Evolutionary conservation across 2,329 filamentous ascomycete species (phyloP), one percentile per base, ranked within the genome.

Genomic region (Aspergillus sp.): DNA sequence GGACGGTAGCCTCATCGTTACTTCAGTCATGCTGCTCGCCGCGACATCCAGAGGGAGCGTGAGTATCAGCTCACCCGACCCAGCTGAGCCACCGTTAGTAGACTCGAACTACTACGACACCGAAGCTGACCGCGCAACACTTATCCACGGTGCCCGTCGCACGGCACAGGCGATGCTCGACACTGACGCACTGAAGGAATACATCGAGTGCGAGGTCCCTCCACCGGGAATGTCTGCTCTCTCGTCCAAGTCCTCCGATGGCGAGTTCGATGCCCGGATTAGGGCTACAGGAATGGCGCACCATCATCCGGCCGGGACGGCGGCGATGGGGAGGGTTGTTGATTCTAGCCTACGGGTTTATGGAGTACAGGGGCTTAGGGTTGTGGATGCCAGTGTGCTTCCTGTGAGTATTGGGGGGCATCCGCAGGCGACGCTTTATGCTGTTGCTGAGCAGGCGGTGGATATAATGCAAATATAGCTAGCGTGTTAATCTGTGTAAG

Each of bases 1-100:
- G 5, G 56, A 63, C 20, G 57, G 59, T 7, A 58, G 47, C 8
- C 54, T 60, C 44, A 54, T 63, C 17, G 56, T 34, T 40, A 61
- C 54, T 2, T 39, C 49, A 9, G 52, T 57, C 5, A 41, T 61
- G 22, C 48, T 51, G 30, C 39, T 61, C 19, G 20, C 46, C 4
- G 41, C 57, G 9, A 61, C 59, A 0, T 60, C 61, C 5, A 30
- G 52, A 33, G 54, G 51, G 2, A 45, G 22, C 27, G 60, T 61
- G 33, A 65, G 45, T 19, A 44, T 59, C 9, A 46, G 15, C 9
- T 47, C 49, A 7, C 7, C 34, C 5, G 19, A 24, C 3, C 56
- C 54, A 7, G 20, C 34, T 1, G 49, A 52, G 12, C 49, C 49
- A 1, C 56, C 56, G 1, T 0, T 54, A 5, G 19, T 58, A 2